Evolutionary conservation across 192 early-diverging fungal species (phyloP).

Genomic region (Cetraspora pellucida): DNA sequence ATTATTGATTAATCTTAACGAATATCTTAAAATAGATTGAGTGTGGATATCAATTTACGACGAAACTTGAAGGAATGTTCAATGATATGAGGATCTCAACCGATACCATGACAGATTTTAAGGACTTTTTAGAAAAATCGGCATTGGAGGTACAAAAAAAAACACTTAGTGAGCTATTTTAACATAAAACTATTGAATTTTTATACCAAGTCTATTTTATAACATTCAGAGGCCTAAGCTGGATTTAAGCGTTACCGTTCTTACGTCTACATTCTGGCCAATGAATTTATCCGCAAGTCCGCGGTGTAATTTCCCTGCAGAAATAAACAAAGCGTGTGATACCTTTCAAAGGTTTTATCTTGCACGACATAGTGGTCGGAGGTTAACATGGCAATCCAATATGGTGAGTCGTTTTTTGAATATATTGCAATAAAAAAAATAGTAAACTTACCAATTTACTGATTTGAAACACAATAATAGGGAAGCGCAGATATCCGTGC

Average conservation of each 20-base stretch:
- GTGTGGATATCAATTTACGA: constrained; percentile 95
- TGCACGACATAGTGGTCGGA: constrained; percentile 81
- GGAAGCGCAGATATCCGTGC: constrained; percentile 87
- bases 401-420: constrained; percentile 50
- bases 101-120: constrained; percentile 73
- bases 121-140: constrained; percentile 48
- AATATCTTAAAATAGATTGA: constrained; percentile 60
- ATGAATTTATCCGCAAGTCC: constrained; percentile 55
- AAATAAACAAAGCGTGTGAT: constrained; percentile 48
- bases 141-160: constrained; percentile 35
- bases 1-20: too few relatives aligned
- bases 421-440: not conserved
- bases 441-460: not conserved
- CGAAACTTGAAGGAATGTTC: constrained; percentile 98
- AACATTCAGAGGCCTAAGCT: constrained; percentile 40
- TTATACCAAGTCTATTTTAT: not conserved
- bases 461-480: constrained; percentile 34
- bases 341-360: constrained; percentile 84
- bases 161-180: not conserved
- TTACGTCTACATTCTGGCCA: constrained; percentile 71
- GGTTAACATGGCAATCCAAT: constrained; percentile 83
- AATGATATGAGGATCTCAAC: constrained; percentile 86
- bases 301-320: constrained; percentile 51
- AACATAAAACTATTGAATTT: not conserved
- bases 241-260: constrained; percentile 56